A percentile compares a stretch with the other conserved stretches of the same genome.
Evolutionary conservation across 768 basidiomycete genomes (phyloP).

Genomic region (Leccinum broughii): DNA sequence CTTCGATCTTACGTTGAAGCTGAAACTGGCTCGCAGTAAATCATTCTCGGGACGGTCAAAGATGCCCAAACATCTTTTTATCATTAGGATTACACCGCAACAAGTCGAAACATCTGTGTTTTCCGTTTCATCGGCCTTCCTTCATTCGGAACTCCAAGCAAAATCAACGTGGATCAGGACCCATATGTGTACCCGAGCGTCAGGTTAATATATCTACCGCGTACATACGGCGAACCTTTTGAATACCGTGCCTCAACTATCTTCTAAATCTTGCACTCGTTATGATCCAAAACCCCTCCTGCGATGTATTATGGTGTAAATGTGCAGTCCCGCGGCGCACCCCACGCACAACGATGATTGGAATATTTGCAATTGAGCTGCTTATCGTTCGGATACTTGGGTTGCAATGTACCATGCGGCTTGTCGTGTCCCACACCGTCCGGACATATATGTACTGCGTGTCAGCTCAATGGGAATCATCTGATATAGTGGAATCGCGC

Average conservation of each 20-base stretch:
- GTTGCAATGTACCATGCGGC: background rate
- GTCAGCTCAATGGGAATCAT: background rate
- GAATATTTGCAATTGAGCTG: background rate
- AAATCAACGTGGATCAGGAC: background rate
- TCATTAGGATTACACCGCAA: background rate
- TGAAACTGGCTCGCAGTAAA: background rate
- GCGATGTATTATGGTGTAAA: background rate
- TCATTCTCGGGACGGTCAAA: background rate
- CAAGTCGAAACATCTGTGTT: background rate
- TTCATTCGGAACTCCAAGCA: background rate
- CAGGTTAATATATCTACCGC: background rate
- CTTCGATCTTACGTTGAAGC: constrained; percentile 1
- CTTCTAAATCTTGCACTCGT: background rate
- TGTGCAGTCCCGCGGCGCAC: background rate
- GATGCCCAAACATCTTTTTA: background rate
- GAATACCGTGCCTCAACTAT: background rate
- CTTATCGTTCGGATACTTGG: background rate
- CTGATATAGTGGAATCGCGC: background rate
- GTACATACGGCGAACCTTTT: background rate
- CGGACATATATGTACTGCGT: background rate
- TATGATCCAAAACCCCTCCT: background rate
- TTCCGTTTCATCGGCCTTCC: background rate
- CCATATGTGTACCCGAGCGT: background rate
- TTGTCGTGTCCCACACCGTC: background rate
- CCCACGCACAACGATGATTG: background rate